Evolutionary conservation across 805 yeast genomes (phyloP), one percentile per base, ranked within the genome.

Genomic region (Yarrowia sp.): DNA sequence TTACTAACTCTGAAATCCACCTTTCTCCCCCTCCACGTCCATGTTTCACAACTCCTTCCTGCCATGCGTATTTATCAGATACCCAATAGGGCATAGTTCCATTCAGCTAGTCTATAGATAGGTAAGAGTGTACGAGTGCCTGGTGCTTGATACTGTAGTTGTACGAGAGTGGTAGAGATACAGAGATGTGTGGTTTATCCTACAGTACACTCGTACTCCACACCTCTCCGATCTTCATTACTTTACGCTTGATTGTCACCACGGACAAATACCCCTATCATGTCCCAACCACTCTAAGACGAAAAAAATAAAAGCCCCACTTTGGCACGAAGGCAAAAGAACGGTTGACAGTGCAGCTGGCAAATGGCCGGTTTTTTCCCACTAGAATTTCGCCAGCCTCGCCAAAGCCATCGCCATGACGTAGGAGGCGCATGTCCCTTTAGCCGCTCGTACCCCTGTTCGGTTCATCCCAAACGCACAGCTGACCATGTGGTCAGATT

Each of bases 401-500:
- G 28, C 28, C 28, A 3, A 22, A 22, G 28, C 38, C 38, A 35
- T 11, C 38, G 38, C 38, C 38, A 42, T 43, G 32, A 43, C 47
- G 47, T 43, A 43, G 9, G 45, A 42, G 31, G 45, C 45, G 31
- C 35, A 28, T 44, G 48, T 28, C 48, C 6, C 14, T 35, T 43
- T 43, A 45, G 51, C 53, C 39, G 39, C 53, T 33, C 39, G 38
- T 5, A 17, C 53, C 53, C 53, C 53, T 48, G 53, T 15, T 48
- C 48, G 32, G 35, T 44, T 33, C 51, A 28, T 44, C 51, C 36
- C 36, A 44, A 32, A 33, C 8, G 55, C 55, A 48, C 55, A 48
- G 55, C 15, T 8, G 32, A 35, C 55, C 41, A 48, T 33, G 53
- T 32, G 53, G 38, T 8, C 51, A 13, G n/a, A 22, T 7, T 48